Evolutionary conservation across 345 rosid species (phyloP).

Genomic region (Moricandia moricandioides): DNA sequence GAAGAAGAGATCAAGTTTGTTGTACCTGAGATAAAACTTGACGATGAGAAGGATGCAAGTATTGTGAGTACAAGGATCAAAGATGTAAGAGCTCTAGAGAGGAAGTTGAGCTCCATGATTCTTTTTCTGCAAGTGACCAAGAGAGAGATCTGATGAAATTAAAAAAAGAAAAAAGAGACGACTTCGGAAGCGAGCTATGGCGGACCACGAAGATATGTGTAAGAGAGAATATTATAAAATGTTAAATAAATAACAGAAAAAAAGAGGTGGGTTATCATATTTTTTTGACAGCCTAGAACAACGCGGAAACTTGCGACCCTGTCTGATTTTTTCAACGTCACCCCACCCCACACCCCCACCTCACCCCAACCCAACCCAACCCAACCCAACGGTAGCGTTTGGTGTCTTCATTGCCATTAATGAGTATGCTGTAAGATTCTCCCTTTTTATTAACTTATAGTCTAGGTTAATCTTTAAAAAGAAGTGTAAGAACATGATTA

Average conservation of each 20-base stretch:
- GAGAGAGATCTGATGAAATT: neutral
- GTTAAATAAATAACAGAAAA: neutral
- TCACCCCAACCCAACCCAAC: too few relatives aligned
- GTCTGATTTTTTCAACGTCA: neutral
- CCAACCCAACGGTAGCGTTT: neutral
- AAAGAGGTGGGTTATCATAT: neutral
- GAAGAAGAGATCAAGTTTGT: neutral
- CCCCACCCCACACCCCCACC: too few relatives aligned
- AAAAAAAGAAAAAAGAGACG: neutral
- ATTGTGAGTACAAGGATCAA: neutral
- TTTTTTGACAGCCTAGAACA: constrained; percentile 15
- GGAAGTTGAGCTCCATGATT: constrained; percentile 4
- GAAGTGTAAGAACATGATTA: too few relatives aligned
- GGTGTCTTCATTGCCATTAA: neutral
- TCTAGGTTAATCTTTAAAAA: too few relatives aligned
- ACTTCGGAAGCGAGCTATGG: neutral
- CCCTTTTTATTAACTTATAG: too few relatives aligned
- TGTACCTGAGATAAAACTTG: neutral
- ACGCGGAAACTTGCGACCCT: constrained; percentile 26
- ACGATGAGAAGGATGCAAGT: neutral
- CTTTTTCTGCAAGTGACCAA: neutral
- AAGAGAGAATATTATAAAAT: neutral
- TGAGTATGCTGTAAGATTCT: neutral
- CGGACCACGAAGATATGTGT: neutral
- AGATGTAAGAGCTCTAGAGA: neutral